phyloP scores from a whole-genome alignment of 2,329 filamentous ascomycete species.

The Talaromyces sp. region DNA sequence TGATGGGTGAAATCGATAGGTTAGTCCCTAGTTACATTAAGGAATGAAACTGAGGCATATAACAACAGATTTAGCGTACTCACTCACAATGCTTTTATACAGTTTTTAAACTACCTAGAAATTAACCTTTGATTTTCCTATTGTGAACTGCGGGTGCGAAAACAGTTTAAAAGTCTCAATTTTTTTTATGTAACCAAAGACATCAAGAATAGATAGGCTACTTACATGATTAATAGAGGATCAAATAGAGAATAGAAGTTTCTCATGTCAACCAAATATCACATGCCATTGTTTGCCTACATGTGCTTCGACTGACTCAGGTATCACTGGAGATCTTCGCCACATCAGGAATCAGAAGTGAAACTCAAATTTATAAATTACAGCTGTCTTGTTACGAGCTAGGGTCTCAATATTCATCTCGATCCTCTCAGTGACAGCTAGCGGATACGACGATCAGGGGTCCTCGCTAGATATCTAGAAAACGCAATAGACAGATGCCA shows the following conservation, averaged over 20 bases:
- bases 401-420: neutral
- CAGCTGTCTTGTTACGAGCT: neutral
- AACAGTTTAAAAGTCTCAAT: too few relatives aligned
- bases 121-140: too few relatives aligned
- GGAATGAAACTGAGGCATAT: too few relatives aligned
- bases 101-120: too few relatives aligned
- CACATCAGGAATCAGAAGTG: neutral
- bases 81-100: too few relatives aligned
- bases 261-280: too few relatives aligned
- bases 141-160: too few relatives aligned
- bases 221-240: neutral
- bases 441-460: neutral
- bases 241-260: neutral
- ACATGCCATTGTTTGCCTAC: neutral
- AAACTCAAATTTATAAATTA: neutral
- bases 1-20: too few relatives aligned
- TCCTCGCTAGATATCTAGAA: neutral
- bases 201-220: neutral
- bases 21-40: too few relatives aligned
- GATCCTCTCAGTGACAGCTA: neutral
- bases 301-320: neutral
- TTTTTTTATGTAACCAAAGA: neutral
- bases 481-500: neutral
- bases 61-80: too few relatives aligned
- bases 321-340: neutral